phyloP scores from a whole-genome alignment of 2,329 filamentous ascomycete species.

The Chrysosporium keratinophilum region DNA sequence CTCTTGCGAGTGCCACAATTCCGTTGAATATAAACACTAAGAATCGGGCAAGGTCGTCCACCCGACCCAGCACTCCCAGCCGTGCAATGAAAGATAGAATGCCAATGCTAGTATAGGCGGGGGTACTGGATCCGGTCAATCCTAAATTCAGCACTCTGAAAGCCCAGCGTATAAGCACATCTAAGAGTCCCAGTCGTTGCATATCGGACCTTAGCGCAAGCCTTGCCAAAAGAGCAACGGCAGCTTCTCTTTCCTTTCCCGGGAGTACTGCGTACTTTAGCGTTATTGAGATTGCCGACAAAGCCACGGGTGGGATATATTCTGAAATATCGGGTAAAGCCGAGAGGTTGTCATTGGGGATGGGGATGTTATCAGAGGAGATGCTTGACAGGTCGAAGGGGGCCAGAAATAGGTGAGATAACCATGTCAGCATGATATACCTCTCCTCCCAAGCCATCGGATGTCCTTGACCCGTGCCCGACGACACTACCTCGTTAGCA shows the following conservation, averaged over 20 bases:
- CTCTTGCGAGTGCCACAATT: conserved; percentile 50
- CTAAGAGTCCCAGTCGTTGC: conserved; percentile 62
- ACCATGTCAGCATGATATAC: conserved; percentile 80
- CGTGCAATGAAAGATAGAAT: conserved; percentile 69
- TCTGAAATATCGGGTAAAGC: conserved; percentile 40
- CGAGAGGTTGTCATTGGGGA: conserved; percentile 27
- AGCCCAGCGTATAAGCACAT: conserved; percentile 60
- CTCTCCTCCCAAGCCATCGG: conserved; percentile 72
- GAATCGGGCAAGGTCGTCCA: conserved; percentile 60
- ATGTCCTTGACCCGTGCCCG: conserved; percentile 18
- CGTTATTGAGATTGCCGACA: conserved; percentile 60
- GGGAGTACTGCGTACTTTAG: conserved; percentile 61
- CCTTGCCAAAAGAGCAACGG: conserved; percentile 70
- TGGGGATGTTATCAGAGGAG: conserved; percentile 43
- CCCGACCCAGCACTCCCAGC: conserved; percentile 59
- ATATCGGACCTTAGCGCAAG: conserved; percentile 79
- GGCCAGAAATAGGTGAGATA: conserved; percentile 68
- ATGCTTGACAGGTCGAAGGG: conserved; percentile 87
- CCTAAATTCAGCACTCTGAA: conserved; percentile 48
- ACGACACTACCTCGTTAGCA: conserved; percentile 12
- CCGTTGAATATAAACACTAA: conserved; percentile 56
- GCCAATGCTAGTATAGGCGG: conserved; percentile 68
- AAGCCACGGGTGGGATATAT: conserved; percentile 58
- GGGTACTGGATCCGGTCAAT: conserved; percentile 30
- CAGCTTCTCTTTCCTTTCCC: conserved; percentile 81